A percentile compares a stretch with the other conserved stretches of the same genome.
Evolutionary conservation across 1,284 basidiomycete genomes (phyloP).

Genomic region (Melampsora americana): DNA sequence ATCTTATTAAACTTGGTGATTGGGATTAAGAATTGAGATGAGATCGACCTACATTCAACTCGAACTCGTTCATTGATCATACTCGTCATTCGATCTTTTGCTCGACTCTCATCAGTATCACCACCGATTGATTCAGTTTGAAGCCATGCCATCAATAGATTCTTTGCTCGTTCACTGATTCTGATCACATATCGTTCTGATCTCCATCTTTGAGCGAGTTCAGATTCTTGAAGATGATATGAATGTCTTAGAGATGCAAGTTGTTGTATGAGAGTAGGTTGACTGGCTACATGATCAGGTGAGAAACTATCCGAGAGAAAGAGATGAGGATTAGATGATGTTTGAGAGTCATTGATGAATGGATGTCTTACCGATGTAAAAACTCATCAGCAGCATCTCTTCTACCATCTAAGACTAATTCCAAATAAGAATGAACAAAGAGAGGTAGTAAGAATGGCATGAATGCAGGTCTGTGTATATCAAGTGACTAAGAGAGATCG

Average conservation of each 20-base stretch:
- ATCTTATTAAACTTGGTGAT: background rate
- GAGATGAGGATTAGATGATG: background rate
- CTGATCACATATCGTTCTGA: slow-evolving; percentile 85
- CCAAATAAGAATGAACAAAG: slow-evolving; percentile 94
- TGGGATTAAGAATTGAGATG: background rate
- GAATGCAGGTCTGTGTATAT: slow-evolving; percentile 68
- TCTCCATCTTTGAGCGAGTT: slow-evolving; percentile 80
- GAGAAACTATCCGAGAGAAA: slow-evolving; percentile 46
- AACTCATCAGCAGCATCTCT: slow-evolving; percentile 72
- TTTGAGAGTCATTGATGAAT: slow-evolving; percentile 23
- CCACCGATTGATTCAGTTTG: slow-evolving; percentile 79
- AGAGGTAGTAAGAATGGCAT: slow-evolving; percentile 88
- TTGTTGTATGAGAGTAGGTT: slow-evolving; percentile 71
- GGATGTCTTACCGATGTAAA: slow-evolving; percentile 17
- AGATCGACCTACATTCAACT: slow-evolving; percentile 70
- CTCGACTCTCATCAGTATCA: slow-evolving; percentile 67
- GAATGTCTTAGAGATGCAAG: slow-evolving; percentile 78
- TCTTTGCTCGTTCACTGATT: slow-evolving; percentile 87
- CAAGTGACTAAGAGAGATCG: slow-evolving; percentile 48
- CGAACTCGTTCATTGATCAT: slow-evolving; percentile 84
- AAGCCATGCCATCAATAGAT: slow-evolving; percentile 89
- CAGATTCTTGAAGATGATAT: slow-evolving; percentile 64
- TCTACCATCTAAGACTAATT: slow-evolving; percentile 84
- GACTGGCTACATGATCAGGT: slow-evolving; percentile 55
- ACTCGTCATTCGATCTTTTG: slow-evolving; percentile 65